Conservation (phyloP, 1,284 basidiomycete genomes). For the Ustilago curta region DNA sequence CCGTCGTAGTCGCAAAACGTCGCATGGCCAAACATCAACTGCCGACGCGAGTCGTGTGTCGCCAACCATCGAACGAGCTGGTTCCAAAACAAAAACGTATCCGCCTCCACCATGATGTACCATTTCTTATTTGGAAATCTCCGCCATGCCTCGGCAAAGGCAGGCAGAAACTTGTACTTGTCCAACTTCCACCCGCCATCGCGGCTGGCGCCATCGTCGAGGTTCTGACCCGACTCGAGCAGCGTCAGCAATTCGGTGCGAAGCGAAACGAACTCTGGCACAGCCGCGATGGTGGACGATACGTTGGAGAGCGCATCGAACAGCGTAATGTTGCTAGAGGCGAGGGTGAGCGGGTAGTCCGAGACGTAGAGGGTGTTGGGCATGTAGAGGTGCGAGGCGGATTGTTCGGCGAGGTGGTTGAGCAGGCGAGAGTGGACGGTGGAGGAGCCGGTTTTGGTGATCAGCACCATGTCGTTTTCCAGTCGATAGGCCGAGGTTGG, state of each 20-base stretch:
- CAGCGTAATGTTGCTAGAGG: constrained; percentile 20
- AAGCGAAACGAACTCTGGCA: constrained; percentile 22
- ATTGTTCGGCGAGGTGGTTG: constrained; percentile 28
- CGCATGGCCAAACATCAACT: constrained; percentile 38
- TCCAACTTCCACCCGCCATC: constrained; percentile 50
- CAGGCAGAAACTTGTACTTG: constrained; percentile 57
- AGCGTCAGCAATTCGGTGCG: constrained; percentile 14
- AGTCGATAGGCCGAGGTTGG: constrained; percentile 14
- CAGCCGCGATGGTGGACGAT: constrained; percentile 12
- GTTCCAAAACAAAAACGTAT: constrained; percentile 53
- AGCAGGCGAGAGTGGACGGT: constrained; percentile 38
- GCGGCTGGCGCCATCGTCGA: constrained; percentile 12
- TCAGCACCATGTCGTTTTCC: constrained; percentile 46
- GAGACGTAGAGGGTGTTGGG: constrained; percentile 42
- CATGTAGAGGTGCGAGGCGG: constrained; percentile 8
- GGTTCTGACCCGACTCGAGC: constrained; percentile 19
- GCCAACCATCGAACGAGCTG: constrained; percentile 35
- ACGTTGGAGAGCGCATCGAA: constrained; percentile 42
- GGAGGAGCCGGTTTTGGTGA: constrained; percentile 46
- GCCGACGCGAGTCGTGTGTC: constrained; percentile 8
- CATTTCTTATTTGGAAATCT: constrained; percentile 38
- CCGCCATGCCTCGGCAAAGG: constrained; percentile 36
- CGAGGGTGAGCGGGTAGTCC: constrained; percentile 23
- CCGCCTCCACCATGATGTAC: constrained; percentile 56
- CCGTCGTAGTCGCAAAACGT: constrained; percentile 40